Evolutionary conservation across 176 grass and related monocot species (phyloP).

Genomic region (Aegilops umbellulata): DNA sequence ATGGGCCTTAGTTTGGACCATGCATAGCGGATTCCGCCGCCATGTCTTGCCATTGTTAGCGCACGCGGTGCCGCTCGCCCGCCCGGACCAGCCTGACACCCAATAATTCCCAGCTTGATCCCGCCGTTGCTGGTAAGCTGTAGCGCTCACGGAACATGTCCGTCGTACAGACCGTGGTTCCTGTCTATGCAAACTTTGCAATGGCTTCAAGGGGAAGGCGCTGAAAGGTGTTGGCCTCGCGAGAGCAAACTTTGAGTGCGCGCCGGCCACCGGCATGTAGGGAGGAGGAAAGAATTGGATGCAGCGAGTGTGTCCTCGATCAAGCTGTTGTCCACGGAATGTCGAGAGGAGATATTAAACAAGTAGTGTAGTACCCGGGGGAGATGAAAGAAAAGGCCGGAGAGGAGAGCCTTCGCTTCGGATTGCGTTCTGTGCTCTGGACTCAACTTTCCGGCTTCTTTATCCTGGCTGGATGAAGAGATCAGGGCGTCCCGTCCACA

Average conservation of each 20-base stretch:
- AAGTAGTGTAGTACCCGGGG: background rate
- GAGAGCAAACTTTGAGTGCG: background rate
- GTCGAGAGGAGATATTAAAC: background rate
- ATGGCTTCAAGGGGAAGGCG: background rate
- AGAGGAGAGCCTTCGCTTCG: background rate
- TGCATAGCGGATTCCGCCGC: background rate
- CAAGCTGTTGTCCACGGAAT: constrained; percentile 44
- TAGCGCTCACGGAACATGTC: background rate
- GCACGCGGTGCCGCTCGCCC: background rate
- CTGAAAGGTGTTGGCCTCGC: background rate
- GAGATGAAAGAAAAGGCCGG: background rate
- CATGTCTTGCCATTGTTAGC: constrained; percentile 6
- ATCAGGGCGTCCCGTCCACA: background rate
- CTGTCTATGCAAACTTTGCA: background rate
- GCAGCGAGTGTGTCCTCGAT: background rate
- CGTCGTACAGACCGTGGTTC: background rate
- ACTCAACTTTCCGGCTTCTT: background rate
- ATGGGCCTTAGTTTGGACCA: too few species aligned
- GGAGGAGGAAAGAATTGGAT: background rate
- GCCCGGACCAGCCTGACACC: too few species aligned
- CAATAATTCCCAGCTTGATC: background rate
- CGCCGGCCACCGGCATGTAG: background rate
- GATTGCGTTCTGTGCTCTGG: background rate
- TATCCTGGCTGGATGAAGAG: background rate
- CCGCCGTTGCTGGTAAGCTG: background rate